Evolutionary conservation across 2,329 filamentous ascomycete species (phyloP).

Genomic region (Parascedosporium putredinis): DNA sequence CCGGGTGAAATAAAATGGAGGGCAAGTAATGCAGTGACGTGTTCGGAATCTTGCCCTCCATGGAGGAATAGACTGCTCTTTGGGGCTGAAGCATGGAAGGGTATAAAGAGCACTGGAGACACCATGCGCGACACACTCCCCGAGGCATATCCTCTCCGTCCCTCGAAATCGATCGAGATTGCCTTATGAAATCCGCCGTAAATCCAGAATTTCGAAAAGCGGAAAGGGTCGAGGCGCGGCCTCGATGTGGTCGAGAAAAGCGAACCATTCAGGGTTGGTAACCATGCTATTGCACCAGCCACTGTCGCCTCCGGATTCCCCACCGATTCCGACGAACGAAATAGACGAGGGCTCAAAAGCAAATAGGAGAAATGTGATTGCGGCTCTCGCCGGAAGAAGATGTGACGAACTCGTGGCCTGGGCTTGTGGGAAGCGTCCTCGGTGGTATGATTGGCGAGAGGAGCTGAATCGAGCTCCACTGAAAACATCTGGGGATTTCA

Average conservation of each 20-base stretch:
- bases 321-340: neutral
- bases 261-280: no score
- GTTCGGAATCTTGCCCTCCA: neutral
- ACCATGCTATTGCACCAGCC: neutral
- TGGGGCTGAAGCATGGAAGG: neutral
- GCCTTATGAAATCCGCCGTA: no score
- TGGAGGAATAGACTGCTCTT: neutral
- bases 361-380: constrained; percentile 8
- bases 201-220: no score
- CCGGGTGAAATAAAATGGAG: constrained; percentile 5
- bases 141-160: no score
- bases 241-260: no score
- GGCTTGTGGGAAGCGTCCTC: constrained; percentile 10
- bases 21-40: constrained; percentile 7
- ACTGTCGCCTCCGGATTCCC: neutral
- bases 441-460: constrained; percentile 13
- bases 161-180: no score
- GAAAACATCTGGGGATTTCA: neutral
- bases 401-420: constrained; percentile 14
- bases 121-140: neutral
- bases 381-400: constrained; percentile 10
- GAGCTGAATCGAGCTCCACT: neutral
- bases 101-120: constrained; percentile 7
- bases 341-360: neutral
- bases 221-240: no score